These are phyloP conservation scores for Tetrapyrgos nigripes DNA, from an alignment of 1,284 basidiomycete species.

Conservation along the genomic window DNA sequence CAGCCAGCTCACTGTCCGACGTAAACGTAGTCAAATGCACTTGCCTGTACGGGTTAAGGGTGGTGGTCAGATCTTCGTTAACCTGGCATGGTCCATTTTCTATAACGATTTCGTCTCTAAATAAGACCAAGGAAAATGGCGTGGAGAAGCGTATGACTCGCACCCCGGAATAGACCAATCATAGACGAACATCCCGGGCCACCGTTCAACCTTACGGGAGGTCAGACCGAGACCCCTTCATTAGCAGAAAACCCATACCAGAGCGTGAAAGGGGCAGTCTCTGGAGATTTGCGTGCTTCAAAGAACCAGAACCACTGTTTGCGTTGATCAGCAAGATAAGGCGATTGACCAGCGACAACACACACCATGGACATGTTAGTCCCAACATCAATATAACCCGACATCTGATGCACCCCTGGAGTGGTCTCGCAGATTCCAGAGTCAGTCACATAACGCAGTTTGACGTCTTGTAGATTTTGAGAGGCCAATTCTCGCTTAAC, in stretches of 20 bases:
- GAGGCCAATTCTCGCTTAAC: constrained; percentile 30
- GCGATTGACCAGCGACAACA: constrained; percentile 1
- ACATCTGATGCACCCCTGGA: constrained; percentile 68
- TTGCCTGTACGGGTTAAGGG: constrained; percentile 61
- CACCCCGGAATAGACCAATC: constrained; percentile 67
- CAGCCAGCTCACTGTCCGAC: too few relatives aligned
- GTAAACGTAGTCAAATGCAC: too few relatives aligned
- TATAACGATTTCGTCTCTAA: constrained; percentile 24
- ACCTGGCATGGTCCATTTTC: constrained; percentile 70
- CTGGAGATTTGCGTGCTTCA: constrained; percentile 61
- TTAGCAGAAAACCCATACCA: constrained; percentile 47
- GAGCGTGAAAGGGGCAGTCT: constrained; percentile 69
- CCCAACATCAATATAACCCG: constrained; percentile 70
- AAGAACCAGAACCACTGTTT: constrained; percentile 78
- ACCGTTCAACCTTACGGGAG: constrained; percentile 53
- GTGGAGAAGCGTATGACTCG: background rate
- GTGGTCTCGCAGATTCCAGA: constrained; percentile 80
- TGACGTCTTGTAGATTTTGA: constrained; percentile 32
- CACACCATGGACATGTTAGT: constrained; percentile 66
- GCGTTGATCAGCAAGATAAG: too few relatives aligned
- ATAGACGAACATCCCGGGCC: constrained; percentile 48
- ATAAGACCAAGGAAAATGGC: too few relatives aligned
- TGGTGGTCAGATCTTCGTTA: constrained; percentile 56
- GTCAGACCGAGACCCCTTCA: constrained; percentile 5
- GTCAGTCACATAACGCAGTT: constrained; percentile 60